Evolutionary conservation across 164 flowering plant species (phyloP), one percentile per base, ranked within the genome.

Genomic region (Stephania japonica): DNA sequence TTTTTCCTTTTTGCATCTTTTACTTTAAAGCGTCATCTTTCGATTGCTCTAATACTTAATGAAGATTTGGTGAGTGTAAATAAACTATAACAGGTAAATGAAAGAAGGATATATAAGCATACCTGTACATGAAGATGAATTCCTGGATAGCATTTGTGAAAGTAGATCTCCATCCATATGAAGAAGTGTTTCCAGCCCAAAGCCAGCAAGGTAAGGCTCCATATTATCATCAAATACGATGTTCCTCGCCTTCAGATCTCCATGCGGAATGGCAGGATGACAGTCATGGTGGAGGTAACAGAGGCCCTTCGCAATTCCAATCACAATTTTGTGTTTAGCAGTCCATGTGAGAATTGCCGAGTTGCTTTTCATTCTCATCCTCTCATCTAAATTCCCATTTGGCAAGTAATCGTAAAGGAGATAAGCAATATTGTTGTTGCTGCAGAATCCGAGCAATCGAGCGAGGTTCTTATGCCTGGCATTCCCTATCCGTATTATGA

Each of bases 211-310:
- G 63, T 78, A 91, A 42, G 95, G 94, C 81, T 94, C 99, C 93
- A 90, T 88, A 65, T 85, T 86, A 73, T 90, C 97, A 74, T 89
- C 94, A 38, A 92, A 88, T 68, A 86, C 69, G n/a, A 94, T 70
- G 72, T 91, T 91, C 59, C 81, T 83, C n/a, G 88, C 73, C 81
- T 82, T 90, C 78, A 94, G 63, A 83, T 92, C 91, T 71, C 99
- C 99, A 79, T 94, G 99, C 14, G 99, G 87, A 76, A 94, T 86
- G 21, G 95, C 87, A 13, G 98, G 97, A 78, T 71, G 78, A 61
- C 95, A 94, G 23, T 91, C 89, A 83, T 92, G 94, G 81, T 94
- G 99, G 76, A 94, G 97, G 81, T 86, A 86, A 73, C 86, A 80
- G 16, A 94, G 87, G 26, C 94, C 99, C 79, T 82, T 90, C 1